phyloP scores from a whole-genome alignment of 1,139 yeast genomes.

The Pichia cactophila region DNA sequence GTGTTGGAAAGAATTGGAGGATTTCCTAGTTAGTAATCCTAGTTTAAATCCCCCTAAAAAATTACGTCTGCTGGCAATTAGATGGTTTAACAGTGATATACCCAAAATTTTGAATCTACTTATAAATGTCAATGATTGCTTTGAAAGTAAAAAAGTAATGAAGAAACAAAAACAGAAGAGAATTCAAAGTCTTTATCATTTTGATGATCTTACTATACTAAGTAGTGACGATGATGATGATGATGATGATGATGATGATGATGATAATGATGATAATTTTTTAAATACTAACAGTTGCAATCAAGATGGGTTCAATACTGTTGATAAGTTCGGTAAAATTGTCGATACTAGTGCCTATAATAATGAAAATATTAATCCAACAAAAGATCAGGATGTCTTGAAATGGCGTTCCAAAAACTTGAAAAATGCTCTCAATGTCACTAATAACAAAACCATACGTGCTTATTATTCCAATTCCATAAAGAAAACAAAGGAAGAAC shows the following conservation, averaged over 20 bases:
- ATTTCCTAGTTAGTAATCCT: slow-evolving; percentile 19
- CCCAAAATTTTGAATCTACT: slow-evolving; percentile 15
- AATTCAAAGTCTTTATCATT: background rate
- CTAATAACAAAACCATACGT: slow-evolving; percentile 3
- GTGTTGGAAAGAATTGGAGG: slow-evolving; percentile 15
- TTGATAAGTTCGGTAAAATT: background rate
- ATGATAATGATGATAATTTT: background rate
- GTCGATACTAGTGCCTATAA: background rate
- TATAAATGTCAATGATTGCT: slow-evolving; percentile 7
- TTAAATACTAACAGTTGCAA: background rate
- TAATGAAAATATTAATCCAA: background rate
- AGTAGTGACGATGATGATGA: background rate
- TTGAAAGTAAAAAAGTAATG: background rate
- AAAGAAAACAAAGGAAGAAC: slow-evolving; percentile 3
- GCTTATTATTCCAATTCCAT: slow-evolving; percentile 4
- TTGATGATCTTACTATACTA: background rate
- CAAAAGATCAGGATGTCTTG: background rate
- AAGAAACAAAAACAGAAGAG: background rate
- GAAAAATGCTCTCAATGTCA: slow-evolving; percentile 1
- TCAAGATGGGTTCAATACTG: background rate
- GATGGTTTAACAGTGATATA: slow-evolving; percentile 35
- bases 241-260: background rate
- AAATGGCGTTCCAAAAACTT: slow-evolving; percentile 1
- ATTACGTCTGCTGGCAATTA: slow-evolving; percentile 34
- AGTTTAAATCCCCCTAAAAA: slow-evolving; percentile 26